Percentiles rank a stretch among this genome's conserved stretches.
phyloP scores from a whole-genome alignment of 495 filamentous ascomycete species.

The Wilcoxina mikolae region DNA sequence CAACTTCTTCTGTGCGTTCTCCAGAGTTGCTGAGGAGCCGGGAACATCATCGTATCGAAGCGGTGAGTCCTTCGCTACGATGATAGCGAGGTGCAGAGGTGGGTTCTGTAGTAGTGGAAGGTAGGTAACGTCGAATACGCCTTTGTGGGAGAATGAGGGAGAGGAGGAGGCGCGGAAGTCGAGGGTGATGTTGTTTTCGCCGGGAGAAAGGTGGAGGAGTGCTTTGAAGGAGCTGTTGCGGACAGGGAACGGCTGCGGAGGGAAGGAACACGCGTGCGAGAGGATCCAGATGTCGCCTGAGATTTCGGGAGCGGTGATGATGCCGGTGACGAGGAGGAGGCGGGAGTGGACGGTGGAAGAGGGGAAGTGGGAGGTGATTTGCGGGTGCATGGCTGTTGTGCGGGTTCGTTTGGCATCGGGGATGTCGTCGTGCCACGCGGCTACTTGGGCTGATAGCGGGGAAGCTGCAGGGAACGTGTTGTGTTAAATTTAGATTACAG shows the following conservation, averaged over 20 bases:
- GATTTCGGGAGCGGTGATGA: background rate
- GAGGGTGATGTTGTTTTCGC: conserved; percentile 69
- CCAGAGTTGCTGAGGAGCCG: conserved; percentile 47
- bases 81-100: conserved; percentile 69
- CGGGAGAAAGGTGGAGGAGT: conserved; percentile 70
- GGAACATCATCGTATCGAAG: conserved; percentile 72
- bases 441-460: no score
- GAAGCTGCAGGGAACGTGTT: no score
- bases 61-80: conserved; percentile 76
- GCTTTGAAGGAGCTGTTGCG: conserved; percentile 78
- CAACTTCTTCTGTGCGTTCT: conserved; percentile 69
- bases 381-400: background rate
- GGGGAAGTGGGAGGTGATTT: conserved; percentile 4
- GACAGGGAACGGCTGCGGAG: conserved; percentile 68
- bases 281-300: conserved; percentile 1
- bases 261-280: conserved; percentile 36
- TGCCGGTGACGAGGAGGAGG: conserved; percentile 3
- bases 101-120: conserved; percentile 60
- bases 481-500: no score
- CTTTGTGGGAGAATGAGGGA: conserved; percentile 53
- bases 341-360: conserved; percentile 3
- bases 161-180: conserved; percentile 69
- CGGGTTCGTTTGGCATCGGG: no score
- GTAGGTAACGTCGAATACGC: conserved; percentile 61
- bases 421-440: no score